A percentile compares a stretch with the other conserved stretches of the same genome.
Evolutionary conservation across 345 rosid species (phyloP).

Genomic region (Lepidium africanum): DNA sequence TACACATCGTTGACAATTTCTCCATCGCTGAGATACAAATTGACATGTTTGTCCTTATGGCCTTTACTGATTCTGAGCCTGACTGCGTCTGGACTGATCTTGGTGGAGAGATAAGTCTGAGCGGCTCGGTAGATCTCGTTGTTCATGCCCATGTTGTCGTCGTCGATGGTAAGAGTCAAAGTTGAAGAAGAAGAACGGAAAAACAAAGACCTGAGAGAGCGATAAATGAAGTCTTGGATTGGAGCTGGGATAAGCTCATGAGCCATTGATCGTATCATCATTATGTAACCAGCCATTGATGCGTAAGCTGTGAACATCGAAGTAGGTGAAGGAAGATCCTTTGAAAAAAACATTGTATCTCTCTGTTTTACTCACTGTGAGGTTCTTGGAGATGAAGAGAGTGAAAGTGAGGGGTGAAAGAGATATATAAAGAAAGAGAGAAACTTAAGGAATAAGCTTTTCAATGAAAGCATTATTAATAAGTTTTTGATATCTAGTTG

Average conservation of each 20-base stretch:
- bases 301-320: slow-evolving; percentile 54
- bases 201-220: slow-evolving; percentile 30
- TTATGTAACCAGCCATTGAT: slow-evolving; percentile 48
- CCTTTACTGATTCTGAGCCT: slow-evolving; percentile 45
- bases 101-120: slow-evolving; percentile 44
- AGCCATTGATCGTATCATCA: slow-evolving; percentile 44
- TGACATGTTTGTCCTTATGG: slow-evolving; percentile 38
- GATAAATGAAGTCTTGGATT: slow-evolving; percentile 30
- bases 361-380: slow-evolving; percentile 3
- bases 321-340: slow-evolving; percentile 44
- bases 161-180: slow-evolving; percentile 44
- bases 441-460: slow-evolving; percentile 23
- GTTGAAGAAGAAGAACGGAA: slow-evolving; percentile 27
- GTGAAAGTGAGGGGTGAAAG: slow-evolving; percentile 7
- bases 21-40: slow-evolving; percentile 40
- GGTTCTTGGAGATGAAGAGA: not conserved
- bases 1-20: slow-evolving; percentile 40
- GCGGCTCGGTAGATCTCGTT: slow-evolving; percentile 53
- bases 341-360: slow-evolving; percentile 31
- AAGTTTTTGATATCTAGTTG: not conserved
- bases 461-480: slow-evolving; percentile 1
- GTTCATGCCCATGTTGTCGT: slow-evolving; percentile 28
- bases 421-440: slow-evolving; percentile 10
- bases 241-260: slow-evolving; percentile 44
- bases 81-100: slow-evolving; percentile 38